Conservation (phyloP, 2,329 filamentous ascomycete species). For the Aspergillus ochraceoroseus region DNA sequence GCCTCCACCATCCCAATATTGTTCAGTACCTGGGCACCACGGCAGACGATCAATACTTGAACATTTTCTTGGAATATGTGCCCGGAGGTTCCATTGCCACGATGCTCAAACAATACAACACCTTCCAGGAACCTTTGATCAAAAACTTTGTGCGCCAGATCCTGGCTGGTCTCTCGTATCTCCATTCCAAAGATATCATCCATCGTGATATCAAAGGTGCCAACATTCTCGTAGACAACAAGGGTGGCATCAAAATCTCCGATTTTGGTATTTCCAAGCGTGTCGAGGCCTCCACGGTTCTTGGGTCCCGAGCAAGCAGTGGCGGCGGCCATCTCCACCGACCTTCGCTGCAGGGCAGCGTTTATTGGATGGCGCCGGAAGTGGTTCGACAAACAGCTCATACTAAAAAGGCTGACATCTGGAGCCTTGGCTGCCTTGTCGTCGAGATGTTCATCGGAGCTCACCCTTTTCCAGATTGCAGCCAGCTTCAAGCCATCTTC, state of each 20-base stretch:
- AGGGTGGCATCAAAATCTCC: constrained; percentile 97
- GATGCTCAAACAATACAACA: constrained; percentile 98
- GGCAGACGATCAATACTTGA: constrained; percentile 83
- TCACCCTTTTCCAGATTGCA: constrained; percentile 95
- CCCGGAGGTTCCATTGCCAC: constrained; percentile 95
- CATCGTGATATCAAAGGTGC: constrained; percentile 98
- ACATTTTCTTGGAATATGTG: constrained; percentile 99
- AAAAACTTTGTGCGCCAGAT: constrained; percentile 97
- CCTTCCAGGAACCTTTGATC: constrained; percentile 85
- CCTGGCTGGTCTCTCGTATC: constrained; percentile 81
- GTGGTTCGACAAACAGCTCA: constrained; percentile 97
- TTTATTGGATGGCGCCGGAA: constrained; percentile 99
- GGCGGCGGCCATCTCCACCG: constrained; percentile 46
- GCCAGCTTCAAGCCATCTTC: constrained; percentile 96
- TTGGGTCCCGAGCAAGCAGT: constrained; percentile 46
- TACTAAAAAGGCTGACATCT: constrained; percentile 97
- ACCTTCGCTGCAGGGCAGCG: constrained; percentile 85
- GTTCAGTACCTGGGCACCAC: constrained; percentile 97
- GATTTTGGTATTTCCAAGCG: constrained; percentile 99
- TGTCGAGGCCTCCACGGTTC: constrained; percentile 82
- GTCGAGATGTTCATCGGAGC: constrained; percentile 99
- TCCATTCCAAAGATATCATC: constrained; percentile 93
- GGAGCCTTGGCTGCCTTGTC: constrained; percentile 92
- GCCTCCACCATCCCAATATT: constrained; percentile 93
- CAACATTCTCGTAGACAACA: constrained; percentile 98